Base-by-base conservation (phyloP, 176 grass and related monocot species). In the Bolboschoenus planiculmis region DNA sequence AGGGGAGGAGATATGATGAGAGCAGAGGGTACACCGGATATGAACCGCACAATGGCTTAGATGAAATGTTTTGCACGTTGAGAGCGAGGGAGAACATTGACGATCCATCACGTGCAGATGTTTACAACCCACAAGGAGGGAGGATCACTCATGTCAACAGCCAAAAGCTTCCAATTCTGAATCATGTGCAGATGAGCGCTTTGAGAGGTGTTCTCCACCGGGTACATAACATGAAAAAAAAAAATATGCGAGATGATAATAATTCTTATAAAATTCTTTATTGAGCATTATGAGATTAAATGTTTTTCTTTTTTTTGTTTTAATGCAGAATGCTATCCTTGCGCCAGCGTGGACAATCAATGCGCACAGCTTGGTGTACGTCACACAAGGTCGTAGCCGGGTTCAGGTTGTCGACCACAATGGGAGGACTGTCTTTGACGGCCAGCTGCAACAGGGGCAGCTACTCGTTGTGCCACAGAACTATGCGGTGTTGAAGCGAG, bases 111-210 rank as follows among this genome's bases (percentile, higher is more conserved):
- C 78, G 39, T 15, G 64, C 83, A 10, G 78, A 85, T 23, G 30
- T 89, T 68, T 88, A 56, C 82, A 84, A 88, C 61, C 86, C 81
- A 0, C 71, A 56, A 0, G 74, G 56, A 3, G 75, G 82, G 27
- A 88, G 86, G 47, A 88, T 88, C 70, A 80, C 86, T 15, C 13
- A 37, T 37, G 47, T 83, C 43, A 88, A 84, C 53, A 77, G 77
- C 82, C 83, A 85, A 42, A 88, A 88, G 53, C 64, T 88, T 11
- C 83, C 87, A 9, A 82, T 88, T 27, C 87, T 88, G 29, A 75
- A 63, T 33, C 3, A 81, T 53, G 18, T 88, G 13, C 83, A 88
- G 63, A 85, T 88, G 83, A 88, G 54, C 30, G 76, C 82, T 50
- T 79, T 23, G 20, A 67, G 87, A 43, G 78, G 39, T 16, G 83